Percentiles rank a stretch among this genome's conserved stretches.
phyloP scores from a whole-genome alignment of 345 rosid species.

The Hibiscus tridactylites region DNA sequence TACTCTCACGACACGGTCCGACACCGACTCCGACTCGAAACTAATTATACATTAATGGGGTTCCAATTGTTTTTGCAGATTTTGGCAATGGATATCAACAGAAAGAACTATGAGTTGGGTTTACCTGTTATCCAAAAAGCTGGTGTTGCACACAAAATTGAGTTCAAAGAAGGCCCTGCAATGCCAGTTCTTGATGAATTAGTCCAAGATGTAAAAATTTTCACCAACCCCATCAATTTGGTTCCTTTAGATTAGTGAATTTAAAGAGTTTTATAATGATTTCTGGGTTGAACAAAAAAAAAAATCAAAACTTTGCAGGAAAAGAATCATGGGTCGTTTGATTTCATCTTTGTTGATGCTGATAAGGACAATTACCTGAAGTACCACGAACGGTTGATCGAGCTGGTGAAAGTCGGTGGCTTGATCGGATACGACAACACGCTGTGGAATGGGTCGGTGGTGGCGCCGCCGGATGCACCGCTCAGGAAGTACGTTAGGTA shows the following conservation, averaged over 20 bases:
- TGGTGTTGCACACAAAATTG: conserved; percentile 91
- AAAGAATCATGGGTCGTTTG: conserved; percentile 63
- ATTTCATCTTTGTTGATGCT: conserved; percentile 94
- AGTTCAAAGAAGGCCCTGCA: conserved; percentile 96
- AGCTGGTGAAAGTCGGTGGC: conserved; percentile 82
- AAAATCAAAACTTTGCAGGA: conserved; percentile 30
- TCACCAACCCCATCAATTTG: not conserved
- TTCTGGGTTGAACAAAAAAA: not conserved
- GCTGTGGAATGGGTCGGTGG: conserved; percentile 92
- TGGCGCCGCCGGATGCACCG: conserved; percentile 75
- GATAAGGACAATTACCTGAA: conserved; percentile 93
- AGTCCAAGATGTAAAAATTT: conserved; percentile 62
- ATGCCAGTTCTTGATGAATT: conserved; percentile 78
- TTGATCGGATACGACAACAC: conserved; percentile 96
- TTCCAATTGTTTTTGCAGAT: conserved; percentile 34
- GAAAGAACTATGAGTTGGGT: conserved; percentile 84
- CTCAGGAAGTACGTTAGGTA: conserved; percentile 76
- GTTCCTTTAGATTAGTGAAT: not conserved
- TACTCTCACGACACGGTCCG: too few species aligned
- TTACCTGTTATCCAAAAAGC: conserved; percentile 83
- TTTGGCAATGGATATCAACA: conserved; percentile 88
- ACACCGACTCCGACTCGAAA: too few species aligned
- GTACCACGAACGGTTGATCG: conserved; percentile 79
- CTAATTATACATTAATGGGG: too few species aligned
- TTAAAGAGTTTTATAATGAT: too few species aligned